Base-by-base conservation (phyloP, 75 land plant genomes). In the Pinus taeda region DNA sequence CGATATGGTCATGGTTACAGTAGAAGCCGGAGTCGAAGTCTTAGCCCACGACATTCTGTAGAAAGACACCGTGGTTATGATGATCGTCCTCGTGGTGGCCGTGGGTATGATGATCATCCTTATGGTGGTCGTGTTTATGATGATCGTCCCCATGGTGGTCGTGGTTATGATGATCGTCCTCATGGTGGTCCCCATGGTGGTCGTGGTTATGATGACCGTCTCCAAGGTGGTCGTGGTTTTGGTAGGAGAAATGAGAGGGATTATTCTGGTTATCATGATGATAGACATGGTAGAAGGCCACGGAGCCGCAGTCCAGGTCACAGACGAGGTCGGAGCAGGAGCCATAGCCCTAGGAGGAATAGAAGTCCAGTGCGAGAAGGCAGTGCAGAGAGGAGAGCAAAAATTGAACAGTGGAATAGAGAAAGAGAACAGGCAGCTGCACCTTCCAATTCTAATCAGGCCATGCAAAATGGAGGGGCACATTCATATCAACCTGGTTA, bases 361-460 rank as follows among this genome's bases (percentile, higher is more conserved):
- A 64, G 83, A 57, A 85, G 88, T 74, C 82, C 82, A 17, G 75
- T 74, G 18, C 82, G 92, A 49, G 92, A 85, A 81, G 92, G 92
- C 36, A 88, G 90, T 81, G 92, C 81, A 30, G 92, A 90, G 71
- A 73, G 92, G 61, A 77, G 92, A 72, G 92, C 92, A 15, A 85
- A 82, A 78, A 90, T 90, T 63, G 92, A 90, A 76, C 90, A 88
- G 60, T 90, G 92, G 92, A 90, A 90, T 59, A 79, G 92, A 36
- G 92, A 90, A 79, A 75, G 88, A 36, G 92, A 90, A 26, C 88
- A 88, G 55, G 70, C 74, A 59, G 86, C 65, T 5, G 65, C 64
- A 11, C 57, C 63, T 37, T 69, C 18, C 21, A 45, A 62, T 36
- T 74, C 74, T 45, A 78, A 74, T 24, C 39, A 17, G 69, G 17